These are phyloP conservation scores for Vinca major DNA, from an alignment of 305 asterid genomes.

Conservation along the genomic window DNA sequence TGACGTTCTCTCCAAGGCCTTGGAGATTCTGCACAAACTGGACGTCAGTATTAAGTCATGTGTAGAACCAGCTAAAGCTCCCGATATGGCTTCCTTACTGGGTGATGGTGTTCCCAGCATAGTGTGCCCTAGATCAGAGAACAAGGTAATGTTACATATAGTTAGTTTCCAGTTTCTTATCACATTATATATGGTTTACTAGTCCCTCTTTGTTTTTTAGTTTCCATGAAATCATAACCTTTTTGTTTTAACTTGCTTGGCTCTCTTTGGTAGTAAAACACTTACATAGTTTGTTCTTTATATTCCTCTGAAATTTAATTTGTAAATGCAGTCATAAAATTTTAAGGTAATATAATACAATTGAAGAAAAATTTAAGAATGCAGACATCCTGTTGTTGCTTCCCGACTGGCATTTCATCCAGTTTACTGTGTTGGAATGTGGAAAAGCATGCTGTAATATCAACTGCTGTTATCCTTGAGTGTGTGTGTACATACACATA, in stretches of 20 bases:
- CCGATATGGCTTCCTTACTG: conserved; percentile 28
- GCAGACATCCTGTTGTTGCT: not conserved
- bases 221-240: not conserved
- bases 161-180: not conserved
- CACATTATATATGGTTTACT: not conserved
- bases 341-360: not conserved
- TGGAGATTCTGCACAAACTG: conserved; percentile 52
- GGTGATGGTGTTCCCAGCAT: conserved; percentile 24
- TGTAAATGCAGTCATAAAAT: not conserved
- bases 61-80: conserved; percentile 30
- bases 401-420: not conserved
- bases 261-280: not conserved
- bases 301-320: not conserved
- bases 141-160: conserved; percentile 39
- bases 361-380: not conserved
- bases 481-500: too few species aligned
- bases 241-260: not conserved
- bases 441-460: not conserved
- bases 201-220: not conserved
- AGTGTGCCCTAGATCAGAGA: conserved; percentile 31
- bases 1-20: conserved; percentile 59
- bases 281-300: not conserved
- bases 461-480: not conserved
- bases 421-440: not conserved
- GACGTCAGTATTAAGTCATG: conserved; percentile 42